Evolutionary conservation across 1,284 basidiomycete genomes (phyloP).

Genomic region (Meripilus lineatus): DNA sequence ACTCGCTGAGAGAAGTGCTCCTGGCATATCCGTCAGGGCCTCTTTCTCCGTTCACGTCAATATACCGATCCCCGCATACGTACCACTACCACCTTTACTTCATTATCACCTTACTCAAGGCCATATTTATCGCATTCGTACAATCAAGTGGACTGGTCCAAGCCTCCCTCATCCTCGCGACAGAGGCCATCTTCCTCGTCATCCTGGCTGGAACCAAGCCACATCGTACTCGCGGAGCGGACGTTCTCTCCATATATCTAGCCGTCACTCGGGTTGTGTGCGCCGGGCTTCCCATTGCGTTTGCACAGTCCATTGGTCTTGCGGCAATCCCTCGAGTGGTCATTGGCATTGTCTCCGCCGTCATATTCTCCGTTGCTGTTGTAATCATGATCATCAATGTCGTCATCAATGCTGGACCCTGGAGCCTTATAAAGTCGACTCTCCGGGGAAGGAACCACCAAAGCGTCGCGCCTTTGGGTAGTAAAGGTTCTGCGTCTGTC

Average conservation of each 20-base stretch:
- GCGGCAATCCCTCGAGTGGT: conserved; percentile 71
- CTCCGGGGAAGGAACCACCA: conserved; percentile 11
- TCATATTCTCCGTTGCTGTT: conserved; percentile 56
- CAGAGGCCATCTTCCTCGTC: conserved; percentile 62
- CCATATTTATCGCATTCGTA: conserved; percentile 73
- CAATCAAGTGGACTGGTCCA: conserved; percentile 64
- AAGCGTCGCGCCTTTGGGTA: conserved; percentile 19
- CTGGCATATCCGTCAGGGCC: not conserved
- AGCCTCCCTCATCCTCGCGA: conserved; percentile 61
- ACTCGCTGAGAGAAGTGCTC: conserved; percentile 26
- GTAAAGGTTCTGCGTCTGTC: conserved; percentile 15
- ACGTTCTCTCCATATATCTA: conserved; percentile 61
- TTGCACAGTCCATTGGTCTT: conserved; percentile 54
- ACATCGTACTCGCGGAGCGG: conserved; percentile 49
- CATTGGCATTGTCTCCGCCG: conserved; percentile 61
- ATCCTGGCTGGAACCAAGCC: conserved; percentile 52
- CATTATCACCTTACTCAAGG: conserved; percentile 53
- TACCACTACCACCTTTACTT: conserved; percentile 56
- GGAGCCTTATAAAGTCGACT: conserved; percentile 21
- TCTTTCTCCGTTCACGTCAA: conserved; percentile 43
- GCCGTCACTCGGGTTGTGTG: conserved; percentile 59
- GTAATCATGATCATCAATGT: conserved; percentile 56
- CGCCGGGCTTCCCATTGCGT: conserved; percentile 62
- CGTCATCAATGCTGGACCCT: conserved; percentile 40
- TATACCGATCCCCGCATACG: conserved; percentile 51